Conservation (phyloP, 2,329 filamentous ascomycete genomes). For the Aspergillus brunneoviolaceus region DNA sequence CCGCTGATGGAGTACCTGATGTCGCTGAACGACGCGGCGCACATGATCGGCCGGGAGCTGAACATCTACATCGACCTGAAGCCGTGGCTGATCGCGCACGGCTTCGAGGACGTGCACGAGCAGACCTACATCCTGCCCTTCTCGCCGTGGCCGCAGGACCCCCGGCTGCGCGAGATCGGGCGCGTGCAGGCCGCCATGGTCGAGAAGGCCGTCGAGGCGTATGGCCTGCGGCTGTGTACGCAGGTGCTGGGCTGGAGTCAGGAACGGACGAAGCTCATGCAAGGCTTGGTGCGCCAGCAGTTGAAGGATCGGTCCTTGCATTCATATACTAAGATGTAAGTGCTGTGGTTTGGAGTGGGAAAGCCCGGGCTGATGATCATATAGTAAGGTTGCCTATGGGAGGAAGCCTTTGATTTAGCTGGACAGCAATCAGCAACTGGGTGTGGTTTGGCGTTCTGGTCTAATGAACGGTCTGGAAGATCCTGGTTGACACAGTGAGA, state of each 20-base stretch:
- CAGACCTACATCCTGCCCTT: slow-evolving; percentile 25
- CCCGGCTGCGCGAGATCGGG: slow-evolving; percentile 27
- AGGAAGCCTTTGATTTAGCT: slow-evolving; percentile 1
- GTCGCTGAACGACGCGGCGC: slow-evolving; percentile 4
- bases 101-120: slow-evolving; percentile 27
- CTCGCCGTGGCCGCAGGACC: slow-evolving; percentile 33
- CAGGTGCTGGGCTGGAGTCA: slow-evolving; percentile 6
- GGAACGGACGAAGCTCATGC: background rate
- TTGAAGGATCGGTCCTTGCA: slow-evolving; percentile 1
- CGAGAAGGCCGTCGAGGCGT: slow-evolving; percentile 2
- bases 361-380: background rate
- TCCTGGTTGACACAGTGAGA: too few species aligned
- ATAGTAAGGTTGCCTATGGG: slow-evolving; percentile 3
- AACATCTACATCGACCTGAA: slow-evolving; percentile 15
- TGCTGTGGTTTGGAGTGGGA: background rate
- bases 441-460: too few species aligned
- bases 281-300: slow-evolving; percentile 4
- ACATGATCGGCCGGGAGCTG: slow-evolving; percentile 18
- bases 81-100: slow-evolving; percentile 21
- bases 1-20: slow-evolving; percentile 11
- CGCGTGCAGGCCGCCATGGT: slow-evolving; percentile 9
- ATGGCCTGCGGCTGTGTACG: slow-evolving; percentile 4
- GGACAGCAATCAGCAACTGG: background rate
- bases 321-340: slow-evolving; percentile 8
- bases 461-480: too few species aligned